Evolutionary conservation across 352 stramenopile species (phyloP).

Genomic region (Pythium apleroticum): DNA sequence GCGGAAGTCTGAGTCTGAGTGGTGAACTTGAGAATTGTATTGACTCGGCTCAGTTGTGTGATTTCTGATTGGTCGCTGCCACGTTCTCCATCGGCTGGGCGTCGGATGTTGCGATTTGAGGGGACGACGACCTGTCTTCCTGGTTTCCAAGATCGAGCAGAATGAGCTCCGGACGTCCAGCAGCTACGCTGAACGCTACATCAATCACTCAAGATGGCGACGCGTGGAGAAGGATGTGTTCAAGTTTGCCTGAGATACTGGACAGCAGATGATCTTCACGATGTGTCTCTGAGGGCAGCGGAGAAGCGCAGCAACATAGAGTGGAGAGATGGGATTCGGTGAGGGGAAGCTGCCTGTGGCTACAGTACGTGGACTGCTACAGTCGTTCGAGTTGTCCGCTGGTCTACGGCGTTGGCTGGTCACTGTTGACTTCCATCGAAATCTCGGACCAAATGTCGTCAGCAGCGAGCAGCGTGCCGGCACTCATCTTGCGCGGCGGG

Average conservation of each 20-base stretch:
- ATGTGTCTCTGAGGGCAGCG: background rate
- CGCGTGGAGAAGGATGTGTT: background rate
- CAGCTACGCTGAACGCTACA: background rate
- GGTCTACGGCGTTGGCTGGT: conserved; percentile 25
- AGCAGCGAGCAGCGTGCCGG: conserved; percentile 56
- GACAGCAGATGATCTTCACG: background rate
- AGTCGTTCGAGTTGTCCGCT: background rate
- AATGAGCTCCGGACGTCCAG: background rate
- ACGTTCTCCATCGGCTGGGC: conserved; percentile 8
- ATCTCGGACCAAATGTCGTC: conserved; percentile 73
- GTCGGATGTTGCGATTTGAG: conserved; percentile 17
- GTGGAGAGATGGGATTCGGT: background rate
- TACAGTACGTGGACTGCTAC: background rate
- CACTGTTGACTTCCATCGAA: conserved; percentile 44
- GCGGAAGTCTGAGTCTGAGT: too few relatives aligned
- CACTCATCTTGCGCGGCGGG: conserved; percentile 58
- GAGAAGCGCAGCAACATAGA: background rate
- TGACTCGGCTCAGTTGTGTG: background rate
- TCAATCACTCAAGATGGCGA: background rate
- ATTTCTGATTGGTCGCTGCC: conserved; percentile 24
- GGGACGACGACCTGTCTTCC: background rate
- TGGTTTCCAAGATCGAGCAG: background rate
- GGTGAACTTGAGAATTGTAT: background rate
- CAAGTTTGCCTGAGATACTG: background rate
- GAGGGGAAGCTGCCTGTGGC: background rate